Base-by-base conservation (phyloP, 2,329 filamentous ascomycete species). In the Tricladium varicosporioides region DNA sequence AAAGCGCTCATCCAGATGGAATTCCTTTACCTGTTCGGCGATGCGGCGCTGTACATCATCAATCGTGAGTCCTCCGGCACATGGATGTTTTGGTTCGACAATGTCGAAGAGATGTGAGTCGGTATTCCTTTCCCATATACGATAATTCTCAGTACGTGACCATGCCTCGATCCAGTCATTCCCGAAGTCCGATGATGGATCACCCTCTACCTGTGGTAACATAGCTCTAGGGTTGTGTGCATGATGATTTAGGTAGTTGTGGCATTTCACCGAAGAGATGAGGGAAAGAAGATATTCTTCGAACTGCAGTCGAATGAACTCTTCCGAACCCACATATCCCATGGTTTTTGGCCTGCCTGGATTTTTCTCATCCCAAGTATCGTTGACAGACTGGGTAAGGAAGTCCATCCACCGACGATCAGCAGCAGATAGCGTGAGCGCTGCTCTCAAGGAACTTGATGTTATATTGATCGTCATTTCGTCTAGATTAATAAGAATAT, bases 381-480 rank as follows among this genome's bases (percentile, higher is more conserved):
- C 92, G 67, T 94, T 90, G 18, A 99, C 91, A 42, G 92, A 89
- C 67, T 96, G 91, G 0, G 92, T 95, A 53, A 99, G 81, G 66
- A 92, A 92, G 74, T 99, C 94, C 65, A 99, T 97, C 93, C 94
- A 99, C 56, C 94, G 83, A 58, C 94, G 84, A 70, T 99, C 94
- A 0, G 94, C 89, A 9, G 86, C 86, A 0, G 94, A 94, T 2
- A 99, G 83, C 0, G 83, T 74, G 5, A 97, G 78, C 1, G 92
- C 92, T 40, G 80, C 76, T 49, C 88, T 86, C 13, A 99, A 79
- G 5, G 91, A 89, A 1, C 88, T 76, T 0, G 92, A 96, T 0
- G 88, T 89, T 62, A 97, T 90, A 67, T 85, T 93, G 65, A 97
- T 86, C 2, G 84, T 89, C 63, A 88, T 84, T 62, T 97, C 92